Evolutionary conservation across 2,329 filamentous ascomycete genomes (phyloP).

Genomic region (Aureobasidium subglaciale): DNA sequence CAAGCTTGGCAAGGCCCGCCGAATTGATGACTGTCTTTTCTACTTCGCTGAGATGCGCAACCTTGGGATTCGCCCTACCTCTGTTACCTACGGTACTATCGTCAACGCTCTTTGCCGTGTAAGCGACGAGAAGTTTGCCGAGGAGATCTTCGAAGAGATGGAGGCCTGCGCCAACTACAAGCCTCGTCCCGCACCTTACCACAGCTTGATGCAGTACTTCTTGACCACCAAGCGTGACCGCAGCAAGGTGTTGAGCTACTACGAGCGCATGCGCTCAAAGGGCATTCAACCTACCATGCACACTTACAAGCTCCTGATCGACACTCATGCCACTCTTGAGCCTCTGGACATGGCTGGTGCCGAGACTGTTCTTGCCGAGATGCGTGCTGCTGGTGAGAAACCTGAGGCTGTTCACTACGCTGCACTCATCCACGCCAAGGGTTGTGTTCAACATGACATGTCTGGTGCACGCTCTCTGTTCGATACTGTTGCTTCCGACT

Average conservation of each 20-base stretch:
- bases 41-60: conserved; percentile 98
- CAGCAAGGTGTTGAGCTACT: conserved; percentile 87
- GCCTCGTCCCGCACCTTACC: conserved; percentile 92
- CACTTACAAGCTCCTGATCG: conserved; percentile 95
- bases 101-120: conserved; percentile 97
- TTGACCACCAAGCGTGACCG: conserved; percentile 95
- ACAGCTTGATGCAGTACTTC: conserved; percentile 99
- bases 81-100: conserved; percentile 95
- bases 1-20: conserved; percentile 94
- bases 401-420: conserved; percentile 94
- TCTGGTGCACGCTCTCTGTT: conserved; percentile 75
- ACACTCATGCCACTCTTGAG: conserved; percentile 89
- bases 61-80: conserved; percentile 87
- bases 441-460: conserved; percentile 89
- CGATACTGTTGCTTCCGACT: conserved; percentile 66
- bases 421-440: conserved; percentile 89
- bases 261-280: conserved; percentile 83
- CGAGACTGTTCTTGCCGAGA: conserved; percentile 72
- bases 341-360: conserved; percentile 83
- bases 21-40: conserved; percentile 95
- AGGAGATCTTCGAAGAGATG: conserved; percentile 98
- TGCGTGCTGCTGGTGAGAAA: conserved; percentile 64
- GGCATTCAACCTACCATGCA: conserved; percentile 87
- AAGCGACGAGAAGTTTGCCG: conserved; percentile 94
- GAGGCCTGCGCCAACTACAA: conserved; percentile 99